A percentile compares a stretch with the other conserved stretches of the same genome.
phyloP scores from a whole-genome alignment of 2,329 filamentous ascomycete genomes.

The Ceratocystis alfenasii region DNA sequence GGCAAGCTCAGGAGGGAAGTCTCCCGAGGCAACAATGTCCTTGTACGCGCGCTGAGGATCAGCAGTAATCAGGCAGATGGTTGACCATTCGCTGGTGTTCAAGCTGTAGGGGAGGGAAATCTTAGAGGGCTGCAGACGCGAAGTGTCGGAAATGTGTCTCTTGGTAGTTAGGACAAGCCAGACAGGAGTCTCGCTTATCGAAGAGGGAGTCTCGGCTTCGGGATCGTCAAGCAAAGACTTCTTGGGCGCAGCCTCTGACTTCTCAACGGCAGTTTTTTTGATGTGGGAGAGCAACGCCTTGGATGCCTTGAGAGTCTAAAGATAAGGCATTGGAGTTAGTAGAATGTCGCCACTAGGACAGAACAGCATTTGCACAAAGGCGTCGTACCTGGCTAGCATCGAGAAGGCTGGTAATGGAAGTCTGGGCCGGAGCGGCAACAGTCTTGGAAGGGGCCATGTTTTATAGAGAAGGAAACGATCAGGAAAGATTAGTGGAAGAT shows the following conservation, averaged over 20 bases:
- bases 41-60: conserved; percentile 77
- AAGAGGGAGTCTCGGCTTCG: conserved; percentile 29
- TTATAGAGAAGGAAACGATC: not conserved
- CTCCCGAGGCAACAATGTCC: conserved; percentile 64
- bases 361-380: not conserved
- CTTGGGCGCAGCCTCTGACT: conserved; percentile 38
- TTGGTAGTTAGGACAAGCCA: conserved; percentile 55
- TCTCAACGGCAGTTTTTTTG: conserved; percentile 42
- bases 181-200: conserved; percentile 40
- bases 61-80: conserved; percentile 78
- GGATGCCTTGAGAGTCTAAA: conserved; percentile 49
- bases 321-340: not conserved
- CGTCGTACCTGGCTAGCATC: conserved; percentile 18
- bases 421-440: conserved; percentile 16
- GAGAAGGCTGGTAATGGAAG: conserved; percentile 6
- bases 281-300: conserved; percentile 52
- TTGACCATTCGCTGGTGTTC: conserved; percentile 51
- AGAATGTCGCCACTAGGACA: not conserved
- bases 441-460: conserved; percentile 21
- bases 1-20: conserved; percentile 55
- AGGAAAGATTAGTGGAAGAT: not conserved
- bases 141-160: conserved; percentile 57
- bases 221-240: conserved; percentile 42
- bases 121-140: conserved; percentile 71
- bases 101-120: conserved; percentile 67